These are phyloP conservation scores for Pharnaceum exiguum DNA, from an alignment of 148 eudicot species.

Conservation along the genomic window DNA sequence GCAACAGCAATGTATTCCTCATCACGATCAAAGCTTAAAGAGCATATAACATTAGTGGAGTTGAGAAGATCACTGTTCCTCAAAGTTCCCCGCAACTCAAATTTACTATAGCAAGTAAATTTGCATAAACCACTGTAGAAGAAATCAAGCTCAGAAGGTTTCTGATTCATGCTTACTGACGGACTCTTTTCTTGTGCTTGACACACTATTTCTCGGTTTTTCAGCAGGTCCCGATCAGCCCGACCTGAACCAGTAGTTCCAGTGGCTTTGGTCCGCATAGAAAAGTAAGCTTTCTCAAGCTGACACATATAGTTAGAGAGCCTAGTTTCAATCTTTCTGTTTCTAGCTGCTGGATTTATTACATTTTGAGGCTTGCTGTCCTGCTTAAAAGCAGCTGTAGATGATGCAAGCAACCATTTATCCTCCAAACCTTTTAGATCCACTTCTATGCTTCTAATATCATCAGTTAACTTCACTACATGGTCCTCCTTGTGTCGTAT, in stretches of 20 bases:
- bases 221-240: constrained; percentile 37
- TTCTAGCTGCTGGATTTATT: constrained; percentile 19
- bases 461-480: constrained; percentile 45
- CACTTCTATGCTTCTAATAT: constrained; percentile 56
- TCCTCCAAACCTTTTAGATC: constrained; percentile 62
- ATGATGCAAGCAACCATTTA: constrained; percentile 27
- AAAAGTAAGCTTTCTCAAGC: constrained; percentile 80
- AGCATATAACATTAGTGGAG: constrained; percentile 68
- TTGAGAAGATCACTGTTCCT: constrained; percentile 55
- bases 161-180: constrained; percentile 14
- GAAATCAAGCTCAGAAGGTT: constrained; percentile 34
- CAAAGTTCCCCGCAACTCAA: constrained; percentile 57
- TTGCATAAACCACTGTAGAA: constrained; percentile 74
- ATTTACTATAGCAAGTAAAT: constrained; percentile 64
- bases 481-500: constrained; percentile 54
- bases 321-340: constrained; percentile 30
- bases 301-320: constrained; percentile 39
- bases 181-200: constrained; percentile 19
- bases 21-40: constrained; percentile 86
- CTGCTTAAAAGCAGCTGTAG: constrained; percentile 22
- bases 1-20: constrained; percentile 84
- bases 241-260: constrained; percentile 21
- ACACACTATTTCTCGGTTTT: constrained; percentile 34
- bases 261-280: constrained; percentile 42
- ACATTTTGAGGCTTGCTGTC: constrained; percentile 18